A percentile compares a stretch with the other conserved stretches of the same genome.
These are phyloP conservation scores for Xylaria sp. DNA, from an alignment of 2,329 filamentous ascomycete species.

Conservation along the genomic window DNA sequence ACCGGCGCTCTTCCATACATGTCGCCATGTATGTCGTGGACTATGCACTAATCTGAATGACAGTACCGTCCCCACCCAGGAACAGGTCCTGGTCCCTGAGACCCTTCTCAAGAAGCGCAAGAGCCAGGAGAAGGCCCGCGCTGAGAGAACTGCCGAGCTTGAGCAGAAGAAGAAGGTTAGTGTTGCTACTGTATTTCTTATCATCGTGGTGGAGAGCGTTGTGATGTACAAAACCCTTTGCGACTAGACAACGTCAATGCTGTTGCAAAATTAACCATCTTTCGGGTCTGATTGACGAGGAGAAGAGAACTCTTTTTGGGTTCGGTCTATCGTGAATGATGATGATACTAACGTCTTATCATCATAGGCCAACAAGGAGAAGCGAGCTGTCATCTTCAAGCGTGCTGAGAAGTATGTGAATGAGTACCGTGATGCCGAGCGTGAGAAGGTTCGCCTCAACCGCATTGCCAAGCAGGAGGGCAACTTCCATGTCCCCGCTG, in stretches of 20 bases:
- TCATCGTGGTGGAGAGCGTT: constrained; percentile 49
- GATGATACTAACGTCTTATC: constrained; percentile 51
- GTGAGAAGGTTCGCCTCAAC: constrained; percentile 94
- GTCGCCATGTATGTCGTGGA: constrained; percentile 67
- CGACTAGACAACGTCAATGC: constrained; percentile 98
- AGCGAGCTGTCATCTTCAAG: constrained; percentile 99
- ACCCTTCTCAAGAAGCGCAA: constrained; percentile 99
- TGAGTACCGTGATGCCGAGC: constrained; percentile 98
- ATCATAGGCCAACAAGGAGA: constrained; percentile 93
- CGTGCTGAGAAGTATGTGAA: constrained; percentile 99
- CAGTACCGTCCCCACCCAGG: constrained; percentile 91
- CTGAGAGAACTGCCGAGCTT: constrained; percentile 81
- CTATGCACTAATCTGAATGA: constrained; percentile 81
- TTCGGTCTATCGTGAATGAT: background rate
- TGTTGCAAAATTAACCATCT: constrained; percentile 99
- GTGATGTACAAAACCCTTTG: constrained; percentile 89
- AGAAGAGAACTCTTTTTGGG: constrained; percentile 22
- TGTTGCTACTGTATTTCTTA: constrained; percentile 46
- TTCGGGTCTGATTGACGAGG: constrained; percentile 88
- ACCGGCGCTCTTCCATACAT: constrained; percentile 78
- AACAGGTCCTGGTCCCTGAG: constrained; percentile 98
- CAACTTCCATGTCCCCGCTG: constrained; percentile 92
- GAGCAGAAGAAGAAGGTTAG: constrained; percentile 93
- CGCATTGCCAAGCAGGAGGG: constrained; percentile 92
- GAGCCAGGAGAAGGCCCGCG: constrained; percentile 98